A percentile compares a stretch with the other conserved stretches of the same genome.
These are phyloP conservation scores for Carex pumila DNA, from an alignment of 176 grass and related monocot genomes.

Conservation along the genomic window DNA sequence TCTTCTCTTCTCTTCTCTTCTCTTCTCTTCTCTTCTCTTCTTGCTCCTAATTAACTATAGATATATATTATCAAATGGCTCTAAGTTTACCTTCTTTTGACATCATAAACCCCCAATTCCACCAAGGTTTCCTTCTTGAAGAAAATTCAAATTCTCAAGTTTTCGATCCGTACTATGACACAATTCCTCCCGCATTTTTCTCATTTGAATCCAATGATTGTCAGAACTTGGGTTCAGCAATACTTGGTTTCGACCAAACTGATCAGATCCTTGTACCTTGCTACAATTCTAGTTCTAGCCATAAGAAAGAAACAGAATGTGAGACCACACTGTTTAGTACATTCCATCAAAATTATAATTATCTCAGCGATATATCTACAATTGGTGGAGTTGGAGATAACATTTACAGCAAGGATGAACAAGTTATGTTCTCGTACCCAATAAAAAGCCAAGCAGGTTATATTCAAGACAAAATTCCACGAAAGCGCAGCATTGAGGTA, in stretches of 20 bases:
- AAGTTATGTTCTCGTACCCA: not conserved
- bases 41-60: not conserved
- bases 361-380: not conserved
- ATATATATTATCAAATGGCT: slow-evolving; percentile 12
- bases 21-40: not conserved
- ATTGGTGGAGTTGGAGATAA: not conserved
- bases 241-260: not conserved
- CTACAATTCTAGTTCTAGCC: not conserved
- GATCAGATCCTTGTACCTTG: not conserved
- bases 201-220: not conserved
- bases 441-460: not conserved
- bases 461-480: not conserved
- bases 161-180: not conserved
- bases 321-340: not conserved
- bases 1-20: not conserved
- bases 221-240: not conserved
- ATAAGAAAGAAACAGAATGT: not conserved
- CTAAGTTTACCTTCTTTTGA: slow-evolving; percentile 21
- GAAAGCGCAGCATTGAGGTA: slow-evolving; percentile 3
- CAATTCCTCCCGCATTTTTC: not conserved
- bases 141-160: slow-evolving; percentile 1
- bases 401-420: not conserved
- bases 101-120: not conserved
- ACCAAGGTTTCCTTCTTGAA: slow-evolving; percentile 8
- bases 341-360: slow-evolving; percentile 14